phyloP scores from a whole-genome alignment of 768 basidiomycete genomes.

The Mycena filopes region DNA sequence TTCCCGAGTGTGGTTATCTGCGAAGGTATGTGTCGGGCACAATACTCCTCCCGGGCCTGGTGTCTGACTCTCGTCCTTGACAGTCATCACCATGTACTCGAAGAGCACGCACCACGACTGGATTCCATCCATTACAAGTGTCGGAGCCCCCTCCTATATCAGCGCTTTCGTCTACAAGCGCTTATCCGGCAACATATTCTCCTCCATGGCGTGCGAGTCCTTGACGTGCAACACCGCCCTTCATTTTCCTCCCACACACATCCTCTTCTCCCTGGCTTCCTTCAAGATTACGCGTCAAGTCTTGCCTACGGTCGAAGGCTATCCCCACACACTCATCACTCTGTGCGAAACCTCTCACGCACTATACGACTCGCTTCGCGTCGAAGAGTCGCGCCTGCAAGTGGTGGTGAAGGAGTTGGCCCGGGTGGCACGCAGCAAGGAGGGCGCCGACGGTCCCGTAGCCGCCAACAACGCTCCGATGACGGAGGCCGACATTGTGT shows the following conservation, averaged over 20 bases:
- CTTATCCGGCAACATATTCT: background rate
- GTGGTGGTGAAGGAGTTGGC: background rate
- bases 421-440: background rate
- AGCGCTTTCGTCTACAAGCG: background rate
- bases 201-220: background rate
- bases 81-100: constrained; percentile 7
- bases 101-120: constrained; percentile 16
- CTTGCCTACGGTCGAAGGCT: background rate
- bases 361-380: background rate
- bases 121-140: background rate
- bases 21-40: background rate
- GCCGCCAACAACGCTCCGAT: too few relatives aligned
- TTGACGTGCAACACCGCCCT: background rate
- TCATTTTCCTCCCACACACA: constrained; percentile 8
- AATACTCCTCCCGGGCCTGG: too few relatives aligned
- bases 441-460: background rate
- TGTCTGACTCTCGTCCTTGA: background rate
- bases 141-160: constrained; percentile 8
- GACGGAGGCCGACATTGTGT: too few relatives aligned
- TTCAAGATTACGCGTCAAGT: background rate
- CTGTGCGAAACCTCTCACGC: background rate
- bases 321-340: background rate
- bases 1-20: background rate
- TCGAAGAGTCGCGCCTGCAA: background rate
- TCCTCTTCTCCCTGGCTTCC: constrained; percentile 7